Evolutionary conservation across 306 rosid species (phyloP).

Genomic region (Abrus precatorius): DNA sequence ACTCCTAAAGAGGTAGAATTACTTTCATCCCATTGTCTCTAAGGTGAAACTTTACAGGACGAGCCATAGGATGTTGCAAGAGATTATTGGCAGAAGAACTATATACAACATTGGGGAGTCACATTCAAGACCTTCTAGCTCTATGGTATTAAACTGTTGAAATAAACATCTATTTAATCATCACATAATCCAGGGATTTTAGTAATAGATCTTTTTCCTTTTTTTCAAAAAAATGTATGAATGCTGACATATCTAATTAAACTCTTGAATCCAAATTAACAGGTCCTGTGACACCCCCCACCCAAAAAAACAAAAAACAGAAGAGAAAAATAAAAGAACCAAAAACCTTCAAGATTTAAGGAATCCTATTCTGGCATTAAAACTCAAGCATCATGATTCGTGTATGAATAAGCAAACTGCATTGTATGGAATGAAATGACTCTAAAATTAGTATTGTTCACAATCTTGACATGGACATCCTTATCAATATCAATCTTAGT

Average conservation of each 20-base stretch:
- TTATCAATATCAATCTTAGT: not conserved
- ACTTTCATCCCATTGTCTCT: not conserved
- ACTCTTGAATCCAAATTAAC: not conserved
- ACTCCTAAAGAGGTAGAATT: not conserved
- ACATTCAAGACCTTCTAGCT: not conserved
- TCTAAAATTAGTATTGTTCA: conserved; percentile 1
- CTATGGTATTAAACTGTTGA: not conserved
- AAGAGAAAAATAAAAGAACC: not conserved
- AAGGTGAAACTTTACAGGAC: not conserved
- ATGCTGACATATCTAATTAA: not conserved
- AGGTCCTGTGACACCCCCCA: too few species aligned
- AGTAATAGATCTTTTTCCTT: not conserved
- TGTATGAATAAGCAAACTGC: not conserved
- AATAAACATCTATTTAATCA: not conserved
- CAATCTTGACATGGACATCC: conserved; percentile 14
- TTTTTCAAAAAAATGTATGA: not conserved
- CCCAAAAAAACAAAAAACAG: too few species aligned
- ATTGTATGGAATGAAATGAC: not conserved
- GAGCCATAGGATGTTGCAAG: not conserved
- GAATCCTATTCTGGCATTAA: not conserved
- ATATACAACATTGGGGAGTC: not conserved
- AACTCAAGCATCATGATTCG: not conserved
- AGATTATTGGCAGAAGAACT: not conserved
- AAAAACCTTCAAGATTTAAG: not conserved
- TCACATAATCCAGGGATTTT: not conserved